Conservation (phyloP, 1,284 basidiomycete species). For the Chalciporus sp. region DNA sequence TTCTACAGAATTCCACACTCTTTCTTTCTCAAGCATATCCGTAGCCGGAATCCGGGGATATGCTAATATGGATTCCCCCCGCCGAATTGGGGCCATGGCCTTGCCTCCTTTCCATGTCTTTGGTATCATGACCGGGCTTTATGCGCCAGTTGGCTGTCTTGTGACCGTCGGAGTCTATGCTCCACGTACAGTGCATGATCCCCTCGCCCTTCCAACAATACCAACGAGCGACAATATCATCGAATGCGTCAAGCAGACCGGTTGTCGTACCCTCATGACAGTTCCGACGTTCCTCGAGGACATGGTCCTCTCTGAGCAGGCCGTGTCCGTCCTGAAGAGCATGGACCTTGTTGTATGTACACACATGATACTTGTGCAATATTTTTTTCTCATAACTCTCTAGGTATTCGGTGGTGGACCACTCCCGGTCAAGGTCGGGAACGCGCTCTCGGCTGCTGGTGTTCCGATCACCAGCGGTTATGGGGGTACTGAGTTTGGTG, state of each 20-base stretch:
- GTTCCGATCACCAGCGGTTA: slow-evolving; percentile 20
- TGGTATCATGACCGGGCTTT: slow-evolving; percentile 21
- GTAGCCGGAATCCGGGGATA: slow-evolving; percentile 7
- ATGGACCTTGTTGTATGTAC: slow-evolving; percentile 20
- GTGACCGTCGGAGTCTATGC: slow-evolving; percentile 19
- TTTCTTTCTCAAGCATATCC: not conserved
- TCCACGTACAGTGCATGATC: slow-evolving; percentile 13
- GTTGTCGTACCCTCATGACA: slow-evolving; percentile 11
- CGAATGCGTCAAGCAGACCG: slow-evolving; percentile 6
- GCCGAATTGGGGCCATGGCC: slow-evolving; percentile 25
- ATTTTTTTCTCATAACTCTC: not conserved
- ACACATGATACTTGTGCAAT: not conserved
- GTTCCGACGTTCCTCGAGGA: slow-evolving; percentile 29
- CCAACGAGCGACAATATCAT: slow-evolving; percentile 21
- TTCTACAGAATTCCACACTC: not conserved
- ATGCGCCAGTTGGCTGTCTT: slow-evolving; percentile 13
- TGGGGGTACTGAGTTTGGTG: slow-evolving; percentile 35
- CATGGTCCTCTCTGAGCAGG: slow-evolving; percentile 11
- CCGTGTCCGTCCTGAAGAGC: slow-evolving; percentile 13
- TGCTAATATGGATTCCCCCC: slow-evolving; percentile 7
- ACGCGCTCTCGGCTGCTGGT: slow-evolving; percentile 23
- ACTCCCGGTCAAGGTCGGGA: slow-evolving; percentile 23
- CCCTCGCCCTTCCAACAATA: slow-evolving; percentile 15
- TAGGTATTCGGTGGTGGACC: slow-evolving; percentile 32
- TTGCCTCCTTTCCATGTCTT: slow-evolving; percentile 31